These are phyloP conservation scores for Syzygium aqueum DNA, from an alignment of 345 rosid species.

Conservation along the genomic window DNA sequence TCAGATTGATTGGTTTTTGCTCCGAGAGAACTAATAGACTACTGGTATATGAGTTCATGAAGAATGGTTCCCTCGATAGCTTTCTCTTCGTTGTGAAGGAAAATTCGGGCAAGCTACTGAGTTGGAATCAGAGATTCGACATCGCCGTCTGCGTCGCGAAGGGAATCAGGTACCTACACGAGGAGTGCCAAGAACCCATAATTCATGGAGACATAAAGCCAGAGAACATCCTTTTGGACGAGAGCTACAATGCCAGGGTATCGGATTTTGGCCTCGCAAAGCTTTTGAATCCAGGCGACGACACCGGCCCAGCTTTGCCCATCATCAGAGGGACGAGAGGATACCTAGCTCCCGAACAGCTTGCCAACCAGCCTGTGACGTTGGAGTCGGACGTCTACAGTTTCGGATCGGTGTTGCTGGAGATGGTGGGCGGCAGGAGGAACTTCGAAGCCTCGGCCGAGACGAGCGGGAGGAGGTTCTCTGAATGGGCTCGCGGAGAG, in stretches of 20 bases:
- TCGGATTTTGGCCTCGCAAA: slow-evolving; percentile 53
- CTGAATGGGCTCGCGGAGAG: slow-evolving; percentile 56
- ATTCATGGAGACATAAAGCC: slow-evolving; percentile 50
- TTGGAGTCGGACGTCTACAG: slow-evolving; percentile 54
- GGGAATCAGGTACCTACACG: slow-evolving; percentile 54
- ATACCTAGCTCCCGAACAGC: slow-evolving; percentile 54
- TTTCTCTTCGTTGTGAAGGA: slow-evolving; percentile 28
- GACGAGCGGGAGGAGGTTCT: slow-evolving; percentile 37
- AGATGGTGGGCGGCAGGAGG: slow-evolving; percentile 41
- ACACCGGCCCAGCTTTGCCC: slow-evolving; percentile 12
- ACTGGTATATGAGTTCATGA: slow-evolving; percentile 51
- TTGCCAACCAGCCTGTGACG: slow-evolving; percentile 37
- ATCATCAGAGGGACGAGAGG: slow-evolving; percentile 37
- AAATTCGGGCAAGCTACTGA: slow-evolving; percentile 18
- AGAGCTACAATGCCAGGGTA: slow-evolving; percentile 35
- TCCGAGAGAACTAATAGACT: slow-evolving; percentile 42
- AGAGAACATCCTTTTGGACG: slow-evolving; percentile 53
- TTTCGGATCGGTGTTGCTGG: slow-evolving; percentile 53
- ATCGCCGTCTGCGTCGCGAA: slow-evolving; percentile 45
- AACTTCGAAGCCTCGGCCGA: slow-evolving; percentile 30
- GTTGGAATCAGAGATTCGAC: slow-evolving; percentile 35
- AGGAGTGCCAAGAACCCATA: slow-evolving; percentile 44
- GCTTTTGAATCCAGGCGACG: slow-evolving; percentile 24
- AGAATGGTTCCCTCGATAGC: slow-evolving; percentile 43
- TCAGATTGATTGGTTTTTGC: slow-evolving; percentile 55